Base-by-base conservation (phyloP, 106 monocot genomes). In the Dendrobium nobile region DNA sequence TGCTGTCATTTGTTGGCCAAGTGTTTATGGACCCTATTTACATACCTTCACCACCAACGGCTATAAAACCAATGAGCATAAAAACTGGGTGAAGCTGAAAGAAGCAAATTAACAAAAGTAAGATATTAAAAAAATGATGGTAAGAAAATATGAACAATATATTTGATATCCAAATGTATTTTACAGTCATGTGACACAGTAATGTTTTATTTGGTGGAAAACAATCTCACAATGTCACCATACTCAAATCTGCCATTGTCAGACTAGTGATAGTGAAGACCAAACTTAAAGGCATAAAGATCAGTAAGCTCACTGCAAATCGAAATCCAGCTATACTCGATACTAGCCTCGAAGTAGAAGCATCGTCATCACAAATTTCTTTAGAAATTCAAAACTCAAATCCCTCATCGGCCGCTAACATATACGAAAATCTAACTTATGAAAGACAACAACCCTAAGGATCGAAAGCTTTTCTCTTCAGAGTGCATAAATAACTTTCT, bases 71-170 rank as follows among this genome's bases (percentile, higher is more conserved):
- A 65, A 96, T 90, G 51, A 96, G 83, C 96, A 94, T 97, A 61
- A 94, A 73, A 84, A 97, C 97, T 40, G 97, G 97, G 81, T 97
- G 97, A 79, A 89, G 31, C 96, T 96, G 93, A 67, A 89, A 73
- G 72, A 6, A 82, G 19, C 16, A 74, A 74, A 33, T 37, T 13
- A 37, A 4, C 37, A 70, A 16, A 15, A 65, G 70, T 7, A 70
- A 70, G 70, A 37, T 15, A 13, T 67, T 67, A 70, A 16, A 5
- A 37, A 70, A 70, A n/a, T 22, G 22, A 22, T 61, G 5, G 5
- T 20, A 61, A 61, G 5, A 61, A 22, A 61, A 58, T 13, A 1
- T 61, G 61, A 61, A 61, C n/a, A 31, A 37, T 37, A 6, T 33
- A 37, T 70, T 70, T 70, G 70, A 31, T 70, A 70, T 70, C 9